Percentiles rank a stretch among this genome's conserved stretches.
phyloP scores from a whole-genome alignment of 2,329 filamentous ascomycete genomes.

The Xylaria hypoxylon region DNA sequence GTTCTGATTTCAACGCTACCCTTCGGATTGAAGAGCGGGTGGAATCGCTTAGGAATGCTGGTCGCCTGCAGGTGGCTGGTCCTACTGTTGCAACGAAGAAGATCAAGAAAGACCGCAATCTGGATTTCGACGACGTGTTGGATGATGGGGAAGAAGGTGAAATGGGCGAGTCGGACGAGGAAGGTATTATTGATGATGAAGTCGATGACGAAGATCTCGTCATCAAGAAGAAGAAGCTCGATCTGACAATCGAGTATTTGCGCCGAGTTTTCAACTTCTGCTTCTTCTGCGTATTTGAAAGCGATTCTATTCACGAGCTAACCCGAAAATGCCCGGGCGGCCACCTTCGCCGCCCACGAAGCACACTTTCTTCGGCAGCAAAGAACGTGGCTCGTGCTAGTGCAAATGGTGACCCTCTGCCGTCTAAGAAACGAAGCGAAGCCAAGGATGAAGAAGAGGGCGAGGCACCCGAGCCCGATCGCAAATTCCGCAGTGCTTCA shows the following conservation, averaged over 20 bases:
- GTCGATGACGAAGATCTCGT: slow-evolving; percentile 90
- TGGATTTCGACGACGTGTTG: slow-evolving; percentile 69
- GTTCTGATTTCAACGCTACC: slow-evolving; percentile 79
- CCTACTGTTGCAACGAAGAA: slow-evolving; percentile 66
- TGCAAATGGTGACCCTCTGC: slow-evolving; percentile 84
- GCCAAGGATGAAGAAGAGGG: slow-evolving; percentile 72
- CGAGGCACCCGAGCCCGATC: slow-evolving; percentile 73
- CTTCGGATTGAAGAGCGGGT: slow-evolving; percentile 88
- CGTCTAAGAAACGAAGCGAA: slow-evolving; percentile 79
- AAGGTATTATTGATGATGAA: slow-evolving; percentile 82
- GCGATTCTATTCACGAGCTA: slow-evolving; percentile 95
- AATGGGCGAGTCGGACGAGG: slow-evolving; percentile 83
- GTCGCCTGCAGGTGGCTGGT: slow-evolving; percentile 77
- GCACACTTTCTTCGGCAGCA: slow-evolving; percentile 83
- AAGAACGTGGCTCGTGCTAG: slow-evolving; percentile 89
- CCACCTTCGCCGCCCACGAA: slow-evolving; percentile 91
- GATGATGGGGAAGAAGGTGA: slow-evolving; percentile 73
- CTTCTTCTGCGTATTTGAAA: slow-evolving; percentile 99
- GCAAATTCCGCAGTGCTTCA: slow-evolving; percentile 75
- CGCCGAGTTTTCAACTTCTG: slow-evolving; percentile 98
- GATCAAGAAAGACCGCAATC: slow-evolving; percentile 67
- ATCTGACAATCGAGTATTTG: slow-evolving; percentile 95
- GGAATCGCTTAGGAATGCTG: slow-evolving; percentile 80
- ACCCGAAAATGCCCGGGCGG: slow-evolving; percentile 96
- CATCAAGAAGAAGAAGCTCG: slow-evolving; percentile 95